phyloP scores from a whole-genome alignment of 2,329 filamentous ascomycete genomes.

The Aspergillus ochraceus region DNA sequence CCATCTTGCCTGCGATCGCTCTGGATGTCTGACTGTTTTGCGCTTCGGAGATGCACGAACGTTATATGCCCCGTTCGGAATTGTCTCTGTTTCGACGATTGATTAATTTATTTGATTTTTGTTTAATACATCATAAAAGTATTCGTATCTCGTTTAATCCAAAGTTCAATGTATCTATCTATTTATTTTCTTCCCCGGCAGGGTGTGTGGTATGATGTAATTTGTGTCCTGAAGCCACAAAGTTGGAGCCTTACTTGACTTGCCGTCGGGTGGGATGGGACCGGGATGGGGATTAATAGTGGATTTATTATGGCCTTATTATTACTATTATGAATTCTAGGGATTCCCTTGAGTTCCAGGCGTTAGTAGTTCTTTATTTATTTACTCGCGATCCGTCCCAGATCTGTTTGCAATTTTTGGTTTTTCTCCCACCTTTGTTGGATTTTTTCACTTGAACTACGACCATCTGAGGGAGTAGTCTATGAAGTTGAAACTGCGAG shows the following conservation, averaged over 20 bases:
- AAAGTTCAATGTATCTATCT: too few relatives aligned
- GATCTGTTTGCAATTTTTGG: background rate
- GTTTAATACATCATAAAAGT: too few relatives aligned
- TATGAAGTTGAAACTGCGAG: background rate
- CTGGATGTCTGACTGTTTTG: too few relatives aligned
- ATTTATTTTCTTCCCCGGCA: background rate
- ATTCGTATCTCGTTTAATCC: too few relatives aligned
- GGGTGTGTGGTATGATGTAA: too few relatives aligned
- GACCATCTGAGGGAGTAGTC: background rate
- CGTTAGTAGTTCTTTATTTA: background rate
- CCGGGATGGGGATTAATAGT: background rate
- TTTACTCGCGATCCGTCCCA: background rate
- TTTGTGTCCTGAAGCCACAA: background rate
- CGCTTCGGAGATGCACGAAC: background rate
- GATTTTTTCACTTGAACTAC: too few relatives aligned
- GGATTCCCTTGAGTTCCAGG: background rate
- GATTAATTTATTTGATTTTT: too few relatives aligned
- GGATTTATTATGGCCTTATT: background rate
- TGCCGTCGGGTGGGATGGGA: background rate
- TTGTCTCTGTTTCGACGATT: too few relatives aligned
- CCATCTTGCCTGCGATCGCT: background rate
- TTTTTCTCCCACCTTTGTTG: background rate
- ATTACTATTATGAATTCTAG: background rate
- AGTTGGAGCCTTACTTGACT: slow-evolving; percentile 18
- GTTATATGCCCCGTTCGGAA: background rate